Evolutionary conservation across 225 moss, liverwort and hornwort genomes (phyloP), one percentile per base, ranked within the genome.

Genomic region (Straminergon stramineum): DNA sequence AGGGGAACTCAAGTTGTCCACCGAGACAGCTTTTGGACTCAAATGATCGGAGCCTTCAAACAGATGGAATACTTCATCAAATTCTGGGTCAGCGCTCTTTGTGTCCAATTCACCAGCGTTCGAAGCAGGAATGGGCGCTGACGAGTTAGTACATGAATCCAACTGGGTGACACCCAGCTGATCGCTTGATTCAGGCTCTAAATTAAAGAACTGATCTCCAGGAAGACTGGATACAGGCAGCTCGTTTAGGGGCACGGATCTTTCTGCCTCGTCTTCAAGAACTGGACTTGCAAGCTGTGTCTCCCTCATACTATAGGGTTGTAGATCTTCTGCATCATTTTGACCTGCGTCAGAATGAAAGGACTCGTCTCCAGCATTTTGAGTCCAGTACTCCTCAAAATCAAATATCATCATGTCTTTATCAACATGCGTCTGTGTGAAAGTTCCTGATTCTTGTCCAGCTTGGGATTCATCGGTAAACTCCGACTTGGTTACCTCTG

Each of bases 391-490:
- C 88, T 91, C 91, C 70, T 91, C 90, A 70, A 91, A 90, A 63
- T 91, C 90, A 65, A 91, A 90, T 39, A 91, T 88, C 88, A 87
- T 89, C 93, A 90, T 93, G 58, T 93, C 91, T 77, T 91, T 84
- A 71, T 90, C 93, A 56, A 91, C 58, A 53, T 84, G 81, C 27
- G 81, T 83, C 58, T 86, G 75, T 80, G 60, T 58, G 74, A 83
- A 80, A 32, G 24, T 84, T 82, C 77, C 69, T 63, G 68, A n/a
- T 63, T 67, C 78, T 62, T 86, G 77, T 68, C 74, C 64, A 63
- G 57, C 82, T 55, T 43, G 73, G 34, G 79, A 67, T 45, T 68
- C 28, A 19, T 74, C 55, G 15, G 35, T 62, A 34, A 86, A 84
- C 56, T 86, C 69, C 24, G 82, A 41, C 81, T 57, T 51, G 67